Conservation (phyloP, 352 stramenopile genomes). For the Elongisporangium undulatum region DNA sequence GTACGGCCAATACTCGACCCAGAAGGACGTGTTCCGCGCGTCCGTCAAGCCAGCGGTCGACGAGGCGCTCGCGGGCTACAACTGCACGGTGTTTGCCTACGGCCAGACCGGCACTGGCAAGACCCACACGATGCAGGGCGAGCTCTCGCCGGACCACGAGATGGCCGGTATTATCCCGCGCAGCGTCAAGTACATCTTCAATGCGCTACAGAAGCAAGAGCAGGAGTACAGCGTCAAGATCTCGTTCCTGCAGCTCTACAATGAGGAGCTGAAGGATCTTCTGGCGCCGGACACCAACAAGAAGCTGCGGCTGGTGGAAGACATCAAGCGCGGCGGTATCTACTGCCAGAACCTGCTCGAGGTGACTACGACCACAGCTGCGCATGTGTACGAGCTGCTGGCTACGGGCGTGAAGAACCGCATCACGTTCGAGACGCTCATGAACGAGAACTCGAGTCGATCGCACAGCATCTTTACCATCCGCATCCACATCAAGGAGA, state of each 20-base stretch:
- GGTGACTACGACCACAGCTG: constrained; percentile 72
- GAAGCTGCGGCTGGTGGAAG: constrained; percentile 87
- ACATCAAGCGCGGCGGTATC: constrained; percentile 80
- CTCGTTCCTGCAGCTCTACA: constrained; percentile 99
- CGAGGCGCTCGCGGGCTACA: constrained; percentile 95
- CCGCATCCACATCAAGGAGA: constrained; percentile 95
- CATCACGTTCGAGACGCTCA: constrained; percentile 90
- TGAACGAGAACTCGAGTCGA: constrained; percentile 95
- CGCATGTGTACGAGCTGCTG: constrained; percentile 86
- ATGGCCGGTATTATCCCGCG: constrained; percentile 94
- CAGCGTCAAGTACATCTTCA: constrained; percentile 93
- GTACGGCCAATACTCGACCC: constrained; percentile 94
- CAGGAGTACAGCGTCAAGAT: constrained; percentile 94
- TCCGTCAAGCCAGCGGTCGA: constrained; percentile 93
- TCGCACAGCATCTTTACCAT: constrained; percentile 99
- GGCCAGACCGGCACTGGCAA: constrained; percentile 97
- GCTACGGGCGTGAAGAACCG: constrained; percentile 90
- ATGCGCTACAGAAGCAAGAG: constrained; percentile 85
- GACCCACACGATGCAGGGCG: constrained; percentile 98
- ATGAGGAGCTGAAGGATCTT: constrained; percentile 96
- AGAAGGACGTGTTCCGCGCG: constrained; percentile 96
- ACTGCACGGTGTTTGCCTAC: constrained; percentile 97
- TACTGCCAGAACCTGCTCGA: constrained; percentile 90
- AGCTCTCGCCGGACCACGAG: constrained; percentile 82
- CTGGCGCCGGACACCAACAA: constrained; percentile 77